phyloP scores from a whole-genome alignment of 352 stramenopile species.

The Phytopythium delawarense region DNA sequence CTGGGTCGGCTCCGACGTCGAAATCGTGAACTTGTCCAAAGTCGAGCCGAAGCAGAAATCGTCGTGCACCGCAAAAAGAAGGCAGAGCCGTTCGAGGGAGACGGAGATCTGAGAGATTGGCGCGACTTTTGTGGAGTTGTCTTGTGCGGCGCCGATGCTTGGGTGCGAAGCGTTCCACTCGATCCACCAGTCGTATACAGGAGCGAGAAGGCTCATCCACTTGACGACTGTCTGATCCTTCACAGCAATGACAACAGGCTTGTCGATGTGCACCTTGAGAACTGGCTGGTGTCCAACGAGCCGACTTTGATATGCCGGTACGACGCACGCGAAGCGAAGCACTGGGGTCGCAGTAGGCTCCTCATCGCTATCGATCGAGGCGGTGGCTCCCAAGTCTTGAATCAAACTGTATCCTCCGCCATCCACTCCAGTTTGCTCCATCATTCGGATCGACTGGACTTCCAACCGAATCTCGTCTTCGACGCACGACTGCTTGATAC shows the following conservation, averaged over 20 bases:
- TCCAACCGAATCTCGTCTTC: slow-evolving; percentile 76
- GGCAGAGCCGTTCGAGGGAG: slow-evolving; percentile 35
- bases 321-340: slow-evolving; percentile 48
- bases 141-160: slow-evolving; percentile 38
- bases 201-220: slow-evolving; percentile 77
- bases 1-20: slow-evolving; percentile 29
- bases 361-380: not conserved
- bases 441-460: slow-evolving; percentile 52
- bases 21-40: slow-evolving; percentile 27
- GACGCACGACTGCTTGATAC: slow-evolving; percentile 79
- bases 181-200: slow-evolving; percentile 84
- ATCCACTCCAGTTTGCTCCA: slow-evolving; percentile 30
- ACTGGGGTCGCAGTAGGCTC: slow-evolving; percentile 24
- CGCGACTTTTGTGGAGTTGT: slow-evolving; percentile 48
- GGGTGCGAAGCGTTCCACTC: slow-evolving; percentile 74
- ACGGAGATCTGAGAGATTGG: slow-evolving; percentile 63
- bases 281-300: slow-evolving; percentile 69
- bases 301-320: slow-evolving; percentile 80
- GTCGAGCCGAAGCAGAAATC: slow-evolving; percentile 52
- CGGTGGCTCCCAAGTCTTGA: slow-evolving; percentile 15
- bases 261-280: slow-evolving; percentile 43
- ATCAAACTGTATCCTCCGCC: slow-evolving; percentile 38
- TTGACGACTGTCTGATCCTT: slow-evolving; percentile 73
- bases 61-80: slow-evolving; percentile 59
- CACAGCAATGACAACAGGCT: slow-evolving; percentile 46